Evolutionary conservation across 2,329 filamentous ascomycete genomes (phyloP).

Genomic region (Penicillium sp.): DNA sequence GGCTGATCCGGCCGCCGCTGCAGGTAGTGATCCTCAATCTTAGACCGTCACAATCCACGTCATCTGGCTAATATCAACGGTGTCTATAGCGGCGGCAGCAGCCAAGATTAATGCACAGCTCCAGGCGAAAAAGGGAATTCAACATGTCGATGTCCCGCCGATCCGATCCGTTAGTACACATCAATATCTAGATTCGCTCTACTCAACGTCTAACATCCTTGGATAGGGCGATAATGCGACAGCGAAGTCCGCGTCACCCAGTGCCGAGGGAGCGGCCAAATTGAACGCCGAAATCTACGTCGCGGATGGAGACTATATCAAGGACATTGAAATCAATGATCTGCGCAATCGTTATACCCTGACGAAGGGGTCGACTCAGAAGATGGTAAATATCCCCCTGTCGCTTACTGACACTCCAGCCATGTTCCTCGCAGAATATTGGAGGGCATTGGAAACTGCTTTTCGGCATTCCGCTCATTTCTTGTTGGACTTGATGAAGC

Average conservation of each 20-base stretch:
- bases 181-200: not conserved
- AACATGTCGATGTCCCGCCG: constrained; percentile 84
- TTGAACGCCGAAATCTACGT: constrained; percentile 89
- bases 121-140: constrained; percentile 81
- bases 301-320: constrained; percentile 95
- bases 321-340: constrained; percentile 98
- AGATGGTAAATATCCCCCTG: constrained; percentile 94
- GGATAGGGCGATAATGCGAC: constrained; percentile 48
- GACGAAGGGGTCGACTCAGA: constrained; percentile 95
- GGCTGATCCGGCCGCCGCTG: constrained; percentile 70
- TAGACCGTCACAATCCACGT: not conserved
- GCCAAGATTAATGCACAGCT: constrained; percentile 81
- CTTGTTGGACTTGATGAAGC: constrained; percentile 60
- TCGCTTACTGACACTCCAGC: constrained; percentile 62
- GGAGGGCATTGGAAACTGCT: constrained; percentile 32
- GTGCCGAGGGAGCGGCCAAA: constrained; percentile 50
- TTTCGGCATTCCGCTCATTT: constrained; percentile 26
- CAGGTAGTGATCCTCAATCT: constrained; percentile 55
- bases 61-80: constrained; percentile 11
- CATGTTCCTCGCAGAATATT: constrained; percentile 37
- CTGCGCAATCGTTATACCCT: constrained; percentile 93
- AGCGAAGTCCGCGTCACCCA: constrained; percentile 53
- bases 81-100: constrained; percentile 69
- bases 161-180: constrained; percentile 57
- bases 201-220: constrained; percentile 13